Evolutionary conservation across 306 rosid species (phyloP), one percentile per base, ranked within the genome.

Genomic region (Vigna hirtella): DNA sequence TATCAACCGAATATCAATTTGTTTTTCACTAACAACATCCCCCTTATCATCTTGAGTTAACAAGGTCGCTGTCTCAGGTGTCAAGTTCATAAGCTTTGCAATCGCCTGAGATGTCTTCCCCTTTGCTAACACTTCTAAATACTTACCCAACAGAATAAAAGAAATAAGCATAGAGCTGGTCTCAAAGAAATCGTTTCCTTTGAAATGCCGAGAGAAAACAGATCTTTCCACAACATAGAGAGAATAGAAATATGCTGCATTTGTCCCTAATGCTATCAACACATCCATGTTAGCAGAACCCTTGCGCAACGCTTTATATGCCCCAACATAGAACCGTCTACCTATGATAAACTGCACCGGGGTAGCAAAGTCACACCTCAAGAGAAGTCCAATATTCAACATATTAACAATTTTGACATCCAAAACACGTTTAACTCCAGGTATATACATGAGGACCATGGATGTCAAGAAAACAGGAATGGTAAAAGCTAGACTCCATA

Each of bases 241-340:
- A 9, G 98, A 93, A 43, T 91, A 93, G 70, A 93, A 93, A 40
- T 93, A 93, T 47, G 98, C 98, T 47, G 97, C 91, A 76, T 93
- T 93, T 78, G 98, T 93, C 73, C 97, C 98, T 48, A 93, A 77
- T 1, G 90, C 91, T 67, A 93, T 88, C 85, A 93, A 78, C 15
- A 93, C 94, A 78, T 93, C 98, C 98, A 93, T 93, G 55, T 91
- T 93, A 9, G 94, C 89, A 3, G 87, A 88, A 55, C 97, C 93
- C 42, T 86, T 81, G 8, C 91, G 82, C 74, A 93, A 57, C 0
- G 98, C 89, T 75, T 88, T 89, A 64, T 91, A 91, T 1, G 95
- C 78, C 13, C 98, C 95, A 52, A 81, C 50, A 73, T 91, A 93
- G 78, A 93, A 93, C 77, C 97, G 81, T 68, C 86, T 74, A 2